Conservation (phyloP, 495 filamentous ascomycete species). For the Lophium mytilinum region DNA sequence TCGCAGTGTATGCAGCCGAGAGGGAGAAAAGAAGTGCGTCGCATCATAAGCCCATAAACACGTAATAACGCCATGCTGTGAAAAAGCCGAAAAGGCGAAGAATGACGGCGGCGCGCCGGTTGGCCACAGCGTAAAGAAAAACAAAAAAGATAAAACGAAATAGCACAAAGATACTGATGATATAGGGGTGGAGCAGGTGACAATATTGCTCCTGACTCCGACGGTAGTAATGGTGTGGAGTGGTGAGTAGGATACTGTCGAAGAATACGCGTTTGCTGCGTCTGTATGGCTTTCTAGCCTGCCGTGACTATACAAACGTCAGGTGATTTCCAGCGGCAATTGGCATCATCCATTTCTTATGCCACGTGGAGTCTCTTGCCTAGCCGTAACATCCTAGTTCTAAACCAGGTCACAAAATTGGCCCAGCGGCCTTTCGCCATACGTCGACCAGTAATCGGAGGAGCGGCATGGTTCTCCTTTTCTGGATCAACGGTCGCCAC, state of each 20-base stretch:
- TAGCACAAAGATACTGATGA: too few relatives aligned
- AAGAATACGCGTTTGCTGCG: too few relatives aligned
- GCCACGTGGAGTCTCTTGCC: constrained; percentile 9
- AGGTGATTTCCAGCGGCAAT: too few relatives aligned
- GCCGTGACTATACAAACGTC: constrained; percentile 2
- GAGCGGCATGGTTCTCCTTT: constrained; percentile 7
- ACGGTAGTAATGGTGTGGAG: too few relatives aligned
- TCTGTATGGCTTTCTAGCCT: too few relatives aligned
- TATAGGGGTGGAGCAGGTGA: too few relatives aligned
- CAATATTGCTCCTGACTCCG: too few relatives aligned
- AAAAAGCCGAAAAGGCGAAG: neutral
- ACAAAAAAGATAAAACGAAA: neutral
- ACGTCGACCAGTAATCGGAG: constrained; percentile 14
- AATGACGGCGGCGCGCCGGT: neutral
- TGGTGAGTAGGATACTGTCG: too few relatives aligned
- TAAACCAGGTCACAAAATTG: constrained; percentile 29
- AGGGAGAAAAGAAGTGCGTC: constrained; percentile 2
- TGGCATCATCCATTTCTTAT: constrained; percentile 2
- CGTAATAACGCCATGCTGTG: constrained; percentile 16
- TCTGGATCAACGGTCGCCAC: constrained; percentile 10
- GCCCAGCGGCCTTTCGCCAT: constrained; percentile 26
- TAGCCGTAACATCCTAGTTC: constrained; percentile 26
- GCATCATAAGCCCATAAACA: constrained; percentile 12
- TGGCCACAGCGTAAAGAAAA: neutral
- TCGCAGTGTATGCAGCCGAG: constrained; percentile 9